A percentile compares a stretch with the other conserved stretches of the same genome.
Conservation (phyloP, 805 yeast species). For the Debaryomyces tyrocola region DNA sequence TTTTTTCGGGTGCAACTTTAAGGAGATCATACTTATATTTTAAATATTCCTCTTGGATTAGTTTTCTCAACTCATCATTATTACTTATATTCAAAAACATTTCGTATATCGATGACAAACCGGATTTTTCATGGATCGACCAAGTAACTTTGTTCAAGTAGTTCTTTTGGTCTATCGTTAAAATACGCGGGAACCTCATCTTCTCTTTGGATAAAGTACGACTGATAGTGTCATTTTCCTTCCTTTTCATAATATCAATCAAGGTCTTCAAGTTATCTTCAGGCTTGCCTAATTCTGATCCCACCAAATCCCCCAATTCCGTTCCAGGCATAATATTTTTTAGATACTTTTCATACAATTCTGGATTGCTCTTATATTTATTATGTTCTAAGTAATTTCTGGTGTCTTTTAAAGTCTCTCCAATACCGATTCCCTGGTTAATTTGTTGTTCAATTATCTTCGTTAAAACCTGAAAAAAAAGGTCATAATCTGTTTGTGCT, state of each 20-base stretch:
- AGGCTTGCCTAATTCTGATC: slow-evolving; percentile 43
- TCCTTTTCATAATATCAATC: slow-evolving; percentile 37
- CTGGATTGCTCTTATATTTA: slow-evolving; percentile 23
- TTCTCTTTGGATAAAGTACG: slow-evolving; percentile 45
- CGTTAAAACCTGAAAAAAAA: slow-evolving; percentile 50
- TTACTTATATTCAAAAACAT: slow-evolving; percentile 54
- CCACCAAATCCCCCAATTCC: slow-evolving; percentile 51
- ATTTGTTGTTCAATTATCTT: slow-evolving; percentile 40
- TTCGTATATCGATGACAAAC: slow-evolving; percentile 54
- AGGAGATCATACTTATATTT: slow-evolving; percentile 56
- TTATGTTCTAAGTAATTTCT: slow-evolving; percentile 43
- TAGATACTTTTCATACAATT: slow-evolving; percentile 48
- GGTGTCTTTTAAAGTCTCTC: slow-evolving; percentile 51
- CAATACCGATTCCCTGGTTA: slow-evolving; percentile 44
- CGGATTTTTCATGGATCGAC: slow-evolving; percentile 50
- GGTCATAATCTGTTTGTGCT: slow-evolving; percentile 33
- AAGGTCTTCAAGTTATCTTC: slow-evolving; percentile 45
- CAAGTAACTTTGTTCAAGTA: slow-evolving; percentile 42
- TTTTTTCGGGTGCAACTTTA: slow-evolving; percentile 52
- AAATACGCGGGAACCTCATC: slow-evolving; percentile 45
- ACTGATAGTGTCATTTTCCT: slow-evolving; percentile 45
- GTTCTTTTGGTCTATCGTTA: slow-evolving; percentile 40
- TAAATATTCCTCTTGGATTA: slow-evolving; percentile 60
- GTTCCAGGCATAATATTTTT: slow-evolving; percentile 56
- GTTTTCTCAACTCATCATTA: slow-evolving; percentile 60